Base-by-base conservation (phyloP, 768 basidiomycete species). In the Leccinellum albellum region DNA sequence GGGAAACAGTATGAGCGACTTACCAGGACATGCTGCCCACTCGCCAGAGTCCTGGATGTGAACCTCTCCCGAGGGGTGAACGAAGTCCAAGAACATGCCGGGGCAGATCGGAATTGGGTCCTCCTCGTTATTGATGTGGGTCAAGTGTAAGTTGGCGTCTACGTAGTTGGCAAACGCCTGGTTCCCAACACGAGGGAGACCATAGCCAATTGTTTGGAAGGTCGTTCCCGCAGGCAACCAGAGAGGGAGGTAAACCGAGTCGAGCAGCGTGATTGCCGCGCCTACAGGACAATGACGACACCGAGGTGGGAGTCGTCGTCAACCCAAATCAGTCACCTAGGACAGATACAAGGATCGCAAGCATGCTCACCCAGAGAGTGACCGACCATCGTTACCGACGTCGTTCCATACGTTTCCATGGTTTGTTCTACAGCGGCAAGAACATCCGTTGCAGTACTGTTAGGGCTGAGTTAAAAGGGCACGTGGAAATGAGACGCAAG, bases 1-100 rank as follows among this genome's bases (percentile, higher is more conserved):
- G 1, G n/a, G 28, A 29, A 33, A 2, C 29, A 55, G 32, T 14
- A 33, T 33, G n/a, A 77, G 61, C 7, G 74, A 17, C 45, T 28
- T 33, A 76, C 83, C 82, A 6, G 84, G 77, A 61, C 87, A 88
- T 4, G 70, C 56, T 28, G 76, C 68, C 85, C 86, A 89, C 23
- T 70, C 67, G 0, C 73, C 75, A 3, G 72, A 75, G 48, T 79
- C 75, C 56, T 76, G 67, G 13, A 79, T 79, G 57, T 80, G 78
- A 3, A 75, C 67, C 56, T 80, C 79, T 8, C 78, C 77, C 0
- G 67, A 57, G 3, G 78, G 66, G 50, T 80, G 78, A 8, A 65
- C 68, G 51, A 69, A 81, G 20, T 66, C 77, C 54, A 78, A 15
- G 67, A 74, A 75, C 61, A 50, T 67, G 6, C 66, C 65, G 6